Conservation (phyloP, 2,329 filamentous ascomycete genomes). For the Cercospora canescens region DNA sequence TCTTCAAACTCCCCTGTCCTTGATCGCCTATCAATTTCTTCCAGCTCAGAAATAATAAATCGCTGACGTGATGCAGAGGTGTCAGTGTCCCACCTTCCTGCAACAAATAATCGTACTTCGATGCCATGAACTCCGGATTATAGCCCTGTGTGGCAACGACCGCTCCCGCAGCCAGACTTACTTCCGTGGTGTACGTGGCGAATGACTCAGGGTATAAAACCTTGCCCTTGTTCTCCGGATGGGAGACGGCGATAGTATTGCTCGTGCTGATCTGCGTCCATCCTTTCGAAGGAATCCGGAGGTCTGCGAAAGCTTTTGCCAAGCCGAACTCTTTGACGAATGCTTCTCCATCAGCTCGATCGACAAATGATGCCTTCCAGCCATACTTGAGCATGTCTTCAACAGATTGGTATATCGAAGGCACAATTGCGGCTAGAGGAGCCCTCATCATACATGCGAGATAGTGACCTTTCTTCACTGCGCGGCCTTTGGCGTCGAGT, state of each 20-base stretch:
- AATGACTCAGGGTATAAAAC: not conserved
- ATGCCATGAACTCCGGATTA: not conserved
- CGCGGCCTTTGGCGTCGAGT: slow-evolving; percentile 4
- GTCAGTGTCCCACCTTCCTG: not conserved
- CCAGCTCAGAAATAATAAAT: slow-evolving; percentile 9
- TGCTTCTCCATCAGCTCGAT: not conserved
- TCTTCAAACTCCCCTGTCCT: not conserved
- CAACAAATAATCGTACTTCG: not conserved
- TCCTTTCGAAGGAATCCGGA: not conserved
- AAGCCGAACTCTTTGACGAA: not conserved
- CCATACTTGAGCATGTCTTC: not conserved
- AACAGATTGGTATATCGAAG: slow-evolving; percentile 1
- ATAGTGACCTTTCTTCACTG: not conserved
- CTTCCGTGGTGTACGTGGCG: not conserved
- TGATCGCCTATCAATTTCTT: not conserved
- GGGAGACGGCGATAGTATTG: not conserved
- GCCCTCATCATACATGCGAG: slow-evolving; percentile 2
- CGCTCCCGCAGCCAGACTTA: not conserved
- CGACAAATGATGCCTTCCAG: slow-evolving; percentile 2
- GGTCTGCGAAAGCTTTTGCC: not conserved
- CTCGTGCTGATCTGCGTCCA: not conserved
- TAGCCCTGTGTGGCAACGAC: slow-evolving; percentile 3
- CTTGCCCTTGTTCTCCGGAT: not conserved
- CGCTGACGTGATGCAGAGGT: slow-evolving; percentile 6
- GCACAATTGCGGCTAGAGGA: not conserved